phyloP scores from a whole-genome alignment of 2,329 filamentous ascomycete species.

The Curvularia verruculosa region DNA sequence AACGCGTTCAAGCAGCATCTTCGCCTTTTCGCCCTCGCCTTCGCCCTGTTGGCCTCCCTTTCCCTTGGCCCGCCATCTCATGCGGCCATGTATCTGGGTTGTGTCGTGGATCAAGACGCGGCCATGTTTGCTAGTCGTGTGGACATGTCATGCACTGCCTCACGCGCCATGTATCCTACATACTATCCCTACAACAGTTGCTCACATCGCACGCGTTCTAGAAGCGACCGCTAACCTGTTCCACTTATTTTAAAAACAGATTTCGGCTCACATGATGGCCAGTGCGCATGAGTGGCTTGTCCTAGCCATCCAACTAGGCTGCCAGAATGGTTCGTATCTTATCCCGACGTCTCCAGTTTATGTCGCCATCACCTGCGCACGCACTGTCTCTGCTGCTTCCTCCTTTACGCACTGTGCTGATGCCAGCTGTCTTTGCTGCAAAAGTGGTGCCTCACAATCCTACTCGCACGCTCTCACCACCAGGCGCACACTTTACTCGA shows the following conservation, averaged over 20 bases:
- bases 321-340: conserved; percentile 12
- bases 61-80: not conserved
- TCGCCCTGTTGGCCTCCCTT: not conserved
- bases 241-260: conserved; percentile 17
- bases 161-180: not conserved
- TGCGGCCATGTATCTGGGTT: not conserved
- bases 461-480: conserved; percentile 3
- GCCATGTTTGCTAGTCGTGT: not conserved
- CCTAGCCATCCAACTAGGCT: conserved; percentile 14
- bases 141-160: conserved; percentile 1
- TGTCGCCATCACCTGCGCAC: conserved; percentile 12
- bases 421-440: conserved; percentile 5
- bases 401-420: conserved; percentile 5
- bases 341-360: conserved; percentile 15
- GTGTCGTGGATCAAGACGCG: not conserved
- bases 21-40: not conserved
- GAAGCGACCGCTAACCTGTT: conserved; percentile 26
- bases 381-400: conserved; percentile 9
- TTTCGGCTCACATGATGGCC: conserved; percentile 25
- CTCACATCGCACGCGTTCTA: conserved; percentile 14
- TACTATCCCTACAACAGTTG: conserved; percentile 2
- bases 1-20: not conserved
- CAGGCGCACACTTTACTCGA: not conserved
- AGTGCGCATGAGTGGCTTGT: conserved; percentile 23
- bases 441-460: not conserved